Evolutionary conservation across 768 basidiomycete genomes (phyloP), one percentile per base, ranked within the genome.

Genomic region (Imleria badia): DNA sequence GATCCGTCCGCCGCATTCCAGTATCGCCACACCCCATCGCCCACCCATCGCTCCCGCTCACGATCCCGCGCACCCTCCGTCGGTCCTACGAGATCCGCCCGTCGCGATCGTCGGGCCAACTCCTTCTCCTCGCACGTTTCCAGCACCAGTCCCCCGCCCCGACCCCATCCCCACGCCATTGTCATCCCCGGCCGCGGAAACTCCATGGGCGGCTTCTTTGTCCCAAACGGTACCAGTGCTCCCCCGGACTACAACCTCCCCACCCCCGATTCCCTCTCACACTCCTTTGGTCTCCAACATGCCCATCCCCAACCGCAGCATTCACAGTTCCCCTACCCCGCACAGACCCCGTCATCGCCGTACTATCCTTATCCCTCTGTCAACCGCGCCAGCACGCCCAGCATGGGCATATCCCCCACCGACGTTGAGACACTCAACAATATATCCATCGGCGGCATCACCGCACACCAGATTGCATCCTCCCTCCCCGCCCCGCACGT

Each of bases 151-250:
- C 77, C 78, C n/a, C 76, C 78, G 11, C 75, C 74, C 45, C 68
- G 69, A 4, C 67, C 69, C 13, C 75, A 81, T 20, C 84, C 86
- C 0, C 84, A 85, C 59, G 86, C 86, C 11, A 89, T 91, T 66
- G 74, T 88, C 46, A 90, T 90, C 60, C 89, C 86, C 8, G 71
- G 77, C 19, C 68, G 74, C 20, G 65, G 62, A 45, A 60, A 62
- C 62, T 6, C 65, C 44, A 70, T 71, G 66, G 63, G 66, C 1
- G 63, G 63, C 52, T 72, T 71, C 56, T 72, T 71, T 22, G 68
- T 71, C 40, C 64, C 67, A 20, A 65, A 58, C 23, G 59, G 62
- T 1, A 43, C 60, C 14, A 71, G 55, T 10, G 55, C 54, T 0
- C 60, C 59, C 46, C 66, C 70, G 7, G 76, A 77, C 42, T 80